A percentile compares a stretch with the other conserved stretches of the same genome.
phyloP scores from a whole-genome alignment of 371 early-diverging fungal genomes.

The Mortierella sp. region DNA sequence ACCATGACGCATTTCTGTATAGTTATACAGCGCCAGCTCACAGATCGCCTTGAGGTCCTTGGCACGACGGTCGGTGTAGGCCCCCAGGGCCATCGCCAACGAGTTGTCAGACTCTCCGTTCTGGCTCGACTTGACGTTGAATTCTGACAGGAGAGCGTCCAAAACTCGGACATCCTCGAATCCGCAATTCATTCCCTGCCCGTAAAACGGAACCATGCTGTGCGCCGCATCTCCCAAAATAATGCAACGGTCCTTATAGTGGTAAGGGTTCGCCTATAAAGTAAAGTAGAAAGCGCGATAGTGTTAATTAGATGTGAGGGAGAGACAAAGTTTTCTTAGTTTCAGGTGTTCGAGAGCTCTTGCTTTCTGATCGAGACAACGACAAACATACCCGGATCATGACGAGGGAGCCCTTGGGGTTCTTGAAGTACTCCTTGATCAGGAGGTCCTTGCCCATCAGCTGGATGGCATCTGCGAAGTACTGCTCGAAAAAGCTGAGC shows the following conservation, averaged over 20 bases:
- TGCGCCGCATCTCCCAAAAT: constrained; percentile 98
- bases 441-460: constrained; percentile 84
- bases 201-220: constrained; percentile 98
- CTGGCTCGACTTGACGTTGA: constrained; percentile 59
- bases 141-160: constrained; percentile 73
- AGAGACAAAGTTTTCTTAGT: too few species aligned
- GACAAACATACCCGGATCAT: constrained; percentile 74
- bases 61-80: constrained; percentile 80
- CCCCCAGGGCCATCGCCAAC: constrained; percentile 73
- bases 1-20: constrained; percentile 93
- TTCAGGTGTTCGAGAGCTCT: too few species aligned
- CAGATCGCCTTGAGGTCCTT: constrained; percentile 93
- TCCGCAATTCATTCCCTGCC: constrained; percentile 98
- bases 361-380: too few species aligned
- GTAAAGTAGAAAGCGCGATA: background rate
- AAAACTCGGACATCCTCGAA: constrained; percentile 93
- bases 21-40: constrained; percentile 95
- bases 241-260: constrained; percentile 80
- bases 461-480: constrained; percentile 88
- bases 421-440: constrained; percentile 80
- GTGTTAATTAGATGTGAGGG: background rate
- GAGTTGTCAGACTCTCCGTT: constrained; percentile 45
- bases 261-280: constrained; percentile 84
- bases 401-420: constrained; percentile 90
- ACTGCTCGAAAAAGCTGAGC: constrained; percentile 77